These are phyloP conservation scores for Leccinum fuscescens DNA, from an alignment of 1,284 basidiomycete species.

Conservation along the genomic window DNA sequence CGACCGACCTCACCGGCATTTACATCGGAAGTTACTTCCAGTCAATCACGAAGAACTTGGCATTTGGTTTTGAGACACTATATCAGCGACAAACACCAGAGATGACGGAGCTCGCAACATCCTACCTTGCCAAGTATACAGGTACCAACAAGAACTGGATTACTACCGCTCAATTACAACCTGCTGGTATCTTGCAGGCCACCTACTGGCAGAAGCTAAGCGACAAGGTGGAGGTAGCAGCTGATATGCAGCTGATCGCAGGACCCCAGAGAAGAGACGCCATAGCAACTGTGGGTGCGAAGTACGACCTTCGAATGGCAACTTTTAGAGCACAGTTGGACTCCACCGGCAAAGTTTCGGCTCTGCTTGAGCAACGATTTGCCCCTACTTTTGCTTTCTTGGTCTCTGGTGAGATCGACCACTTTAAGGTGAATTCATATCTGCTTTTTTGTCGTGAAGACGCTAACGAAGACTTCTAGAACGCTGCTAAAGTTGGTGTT, in stretches of 20 bases:
- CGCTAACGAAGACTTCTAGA: constrained; percentile 48
- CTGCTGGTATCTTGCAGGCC: constrained; percentile 84
- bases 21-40: constrained; percentile 94
- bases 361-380: constrained; percentile 93
- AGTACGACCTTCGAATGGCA: constrained; percentile 94
- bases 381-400: constrained; percentile 94
- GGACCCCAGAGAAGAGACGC: constrained; percentile 84
- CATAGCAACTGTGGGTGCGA: constrained; percentile 88
- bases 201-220: constrained; percentile 97
- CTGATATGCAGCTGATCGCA: constrained; percentile 85
- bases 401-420: constrained; percentile 96
- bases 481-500: constrained; percentile 90
- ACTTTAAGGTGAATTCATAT: constrained; percentile 76
- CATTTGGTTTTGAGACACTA: constrained; percentile 88
- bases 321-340: constrained; percentile 93
- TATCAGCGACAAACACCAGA: constrained; percentile 79
- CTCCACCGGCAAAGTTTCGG: constrained; percentile 91
- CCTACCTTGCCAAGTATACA: constrained; percentile 89
- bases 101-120: constrained; percentile 73
- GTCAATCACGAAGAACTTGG: constrained; percentile 90
- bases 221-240: constrained; percentile 98
- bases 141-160: constrained; percentile 80
- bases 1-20: constrained; percentile 88
- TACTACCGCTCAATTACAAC: constrained; percentile 89
- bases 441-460: neutral